Conservation (phyloP, 1,139 yeast genomes). For the Geotrichum phurueaensis region DNA sequence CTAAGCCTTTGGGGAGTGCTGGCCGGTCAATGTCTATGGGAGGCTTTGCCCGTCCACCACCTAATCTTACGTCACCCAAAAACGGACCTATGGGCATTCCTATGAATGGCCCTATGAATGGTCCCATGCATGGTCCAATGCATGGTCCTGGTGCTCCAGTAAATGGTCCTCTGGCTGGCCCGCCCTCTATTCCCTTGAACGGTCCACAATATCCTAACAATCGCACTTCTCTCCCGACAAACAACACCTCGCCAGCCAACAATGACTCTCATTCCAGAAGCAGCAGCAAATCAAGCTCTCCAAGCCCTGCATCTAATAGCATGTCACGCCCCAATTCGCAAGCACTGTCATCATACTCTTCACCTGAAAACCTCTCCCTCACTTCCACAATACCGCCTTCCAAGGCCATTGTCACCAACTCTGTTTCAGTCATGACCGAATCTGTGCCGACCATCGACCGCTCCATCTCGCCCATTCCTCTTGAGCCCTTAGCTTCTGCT, state of each 20-base stretch:
- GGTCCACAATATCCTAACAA: background rate
- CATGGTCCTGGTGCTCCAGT: too few species aligned
- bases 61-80: background rate
- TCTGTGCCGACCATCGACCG: background rate
- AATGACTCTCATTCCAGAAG: conserved; percentile 2
- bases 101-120: background rate
- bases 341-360: conserved; percentile 7
- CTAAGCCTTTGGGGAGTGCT: background rate
- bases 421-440: background rate
- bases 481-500: background rate
- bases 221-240: background rate
- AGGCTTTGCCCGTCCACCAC: conserved; percentile 6
- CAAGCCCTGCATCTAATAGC: conserved; percentile 12
- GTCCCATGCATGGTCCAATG: background rate
- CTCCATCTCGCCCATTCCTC: background rate
- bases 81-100: background rate
- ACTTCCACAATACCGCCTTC: conserved; percentile 1
- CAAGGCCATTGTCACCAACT: background rate
- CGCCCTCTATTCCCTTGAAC: background rate
- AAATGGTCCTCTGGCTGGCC: background rate
- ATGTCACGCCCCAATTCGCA: conserved; percentile 15
- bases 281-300: conserved; percentile 13
- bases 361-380: conserved; percentile 8
- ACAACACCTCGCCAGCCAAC: background rate
- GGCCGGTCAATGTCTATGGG: conserved; percentile 15